Base-by-base conservation (phyloP, 2,329 filamentous ascomycete genomes). In the Penicillium capsulatum region DNA sequence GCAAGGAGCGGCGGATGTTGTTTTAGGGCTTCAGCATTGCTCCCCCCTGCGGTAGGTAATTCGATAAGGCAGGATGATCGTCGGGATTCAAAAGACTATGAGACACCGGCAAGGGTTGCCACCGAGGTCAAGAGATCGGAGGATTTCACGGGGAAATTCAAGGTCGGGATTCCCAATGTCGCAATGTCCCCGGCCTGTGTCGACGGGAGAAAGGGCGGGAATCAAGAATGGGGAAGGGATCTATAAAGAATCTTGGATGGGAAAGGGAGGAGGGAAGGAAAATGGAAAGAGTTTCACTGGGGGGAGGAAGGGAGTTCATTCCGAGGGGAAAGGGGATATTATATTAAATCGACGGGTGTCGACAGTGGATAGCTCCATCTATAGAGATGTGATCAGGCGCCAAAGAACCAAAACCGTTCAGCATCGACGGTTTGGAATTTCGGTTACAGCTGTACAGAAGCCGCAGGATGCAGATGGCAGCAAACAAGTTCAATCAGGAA, bases 381-480 rank as follows among this genome's bases (percentile, higher is more conserved):
- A 54, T 54, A 54, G 51, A 55, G 56, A 57, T 57, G 53, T 57
- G 58, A 61, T 59, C 59, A 58, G 57, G 58, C 57, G 48, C 51
- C 50, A 51, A 47, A 53, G 26, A n/a, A 28, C 26, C 11, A 6
- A 34, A 58, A 62, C 51, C 49, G 55, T 58, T 55, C 52, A 55
- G 41, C 45, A 22, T 5, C 19, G 19, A 46, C 46, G 41, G 40
- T 31, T 47, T 30, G 34, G 45, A 50, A 57, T 61, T 61, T 57
- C 49, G 57, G 57, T 61, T 56, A 58, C 60, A 61, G 57, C 59
- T 61, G 60, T 59, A 60, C 53, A 59, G 50, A 52, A 43, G 42
- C 40, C 43, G 52, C 53, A 57, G 54, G 53, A 59, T 58, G 55
- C 57, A 58, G 54, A 58, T 48, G 47, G 51, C 51, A 59, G 57